Evolutionary conservation across 1,284 basidiomycete species (phyloP), one percentile per base, ranked within the genome.

Genomic region (Lignosus rhinocerotis): DNA sequence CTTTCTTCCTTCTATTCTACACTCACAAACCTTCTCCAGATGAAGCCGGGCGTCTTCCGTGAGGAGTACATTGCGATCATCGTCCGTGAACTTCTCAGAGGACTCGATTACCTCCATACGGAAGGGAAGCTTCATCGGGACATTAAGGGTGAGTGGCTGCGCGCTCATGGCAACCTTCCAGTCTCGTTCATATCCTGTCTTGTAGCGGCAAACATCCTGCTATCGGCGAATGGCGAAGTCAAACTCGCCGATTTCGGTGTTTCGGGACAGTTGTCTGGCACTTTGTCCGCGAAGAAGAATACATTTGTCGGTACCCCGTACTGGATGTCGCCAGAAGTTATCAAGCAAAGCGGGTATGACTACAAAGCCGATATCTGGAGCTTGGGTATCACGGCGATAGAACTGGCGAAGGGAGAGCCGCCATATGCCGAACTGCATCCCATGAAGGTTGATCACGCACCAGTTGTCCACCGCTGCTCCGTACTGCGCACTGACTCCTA

Each of bases 281-380:
- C 94, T 0, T 82, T 97, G 38, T 92, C 91, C 56, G 94, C 94
- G n/a, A 97, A 97, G 86, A 98, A 98, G 83, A 98, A 98, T 69
- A 98, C 95, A 0, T 98, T 98, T 71, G 96, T 98, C 51, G 94
- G 96, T 32, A 96, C 96, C 14, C 94, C 94, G 2, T 96, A 96
- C 71, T 97, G 95, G 95, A 99, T 99, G 96, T 95, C 94, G 21
- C 96, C 96, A 7, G 96, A 99, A 73, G 96, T 99, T 21, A 98
- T 99, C 80, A 98, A 98, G 76, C 96, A 99, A 77, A 96, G 93
- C 61, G 97, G 97, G 8, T 99, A 99, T 74, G 96, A 98, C 70
- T 92, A 96, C 74, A 98, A 98, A 72, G 96, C 96, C 11, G 96
- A 99, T 73, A 98, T 99, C 51, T 97, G 95, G 95, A 93, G 90